Percentiles rank a stretch among this genome's conserved stretches.
Conservation (phyloP, 225 moss, liverwort and hornwort genomes). For the Takakia lepidozioides region DNA sequence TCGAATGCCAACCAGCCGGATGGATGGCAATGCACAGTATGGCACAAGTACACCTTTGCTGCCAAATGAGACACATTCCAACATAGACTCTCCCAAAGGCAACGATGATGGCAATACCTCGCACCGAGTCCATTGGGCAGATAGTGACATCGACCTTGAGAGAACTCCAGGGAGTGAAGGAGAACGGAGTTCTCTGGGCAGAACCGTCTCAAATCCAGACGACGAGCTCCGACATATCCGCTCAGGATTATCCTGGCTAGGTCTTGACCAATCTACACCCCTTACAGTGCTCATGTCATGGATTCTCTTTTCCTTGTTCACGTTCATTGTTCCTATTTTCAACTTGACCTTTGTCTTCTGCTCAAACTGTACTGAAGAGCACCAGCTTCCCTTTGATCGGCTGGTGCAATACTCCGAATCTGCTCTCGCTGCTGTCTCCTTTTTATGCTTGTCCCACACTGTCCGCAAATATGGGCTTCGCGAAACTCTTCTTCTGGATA, state of each 20-base stretch:
- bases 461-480: constrained; percentile 64
- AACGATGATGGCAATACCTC: no score
- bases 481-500: constrained; percentile 68
- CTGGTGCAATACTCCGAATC: constrained; percentile 72
- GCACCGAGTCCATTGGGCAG: no score
- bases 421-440: constrained; percentile 61
- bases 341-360: constrained; percentile 51
- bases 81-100: no score
- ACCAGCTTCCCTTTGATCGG: constrained; percentile 65
- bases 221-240: constrained; percentile 76
- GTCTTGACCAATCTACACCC: constrained; percentile 67
- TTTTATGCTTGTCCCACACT: constrained; percentile 50
- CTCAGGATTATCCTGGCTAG: constrained; percentile 48
- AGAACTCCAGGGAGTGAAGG: no score
- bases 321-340: constrained; percentile 46
- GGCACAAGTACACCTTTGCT: no score
- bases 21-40: no score
- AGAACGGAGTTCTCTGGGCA: no score
- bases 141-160: no score
- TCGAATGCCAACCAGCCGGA: no score
- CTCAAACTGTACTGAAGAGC: constrained; percentile 50
- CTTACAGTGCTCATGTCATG: constrained; percentile 50
- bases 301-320: constrained; percentile 39
- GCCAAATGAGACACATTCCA: no score
- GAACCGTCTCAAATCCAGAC: constrained; percentile 34